Percentiles rank a stretch among this genome's conserved stretches.
Conservation (phyloP, 306 rosid species). For the Vigna trinervia region DNA sequence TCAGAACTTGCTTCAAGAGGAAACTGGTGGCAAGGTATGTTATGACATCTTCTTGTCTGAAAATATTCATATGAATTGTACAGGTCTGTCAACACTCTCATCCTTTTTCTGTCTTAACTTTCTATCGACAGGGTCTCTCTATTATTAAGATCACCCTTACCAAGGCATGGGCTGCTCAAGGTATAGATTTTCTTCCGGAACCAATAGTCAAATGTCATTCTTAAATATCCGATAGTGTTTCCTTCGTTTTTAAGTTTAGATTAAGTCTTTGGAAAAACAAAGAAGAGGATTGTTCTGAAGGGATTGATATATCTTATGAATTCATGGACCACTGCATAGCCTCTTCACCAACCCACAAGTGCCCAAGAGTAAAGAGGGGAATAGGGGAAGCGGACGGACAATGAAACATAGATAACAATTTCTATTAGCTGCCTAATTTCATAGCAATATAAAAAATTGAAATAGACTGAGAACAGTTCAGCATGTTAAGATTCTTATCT, state of each 20-base stretch:
- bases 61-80: constrained; percentile 26
- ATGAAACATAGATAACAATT: too few species aligned
- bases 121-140: constrained; percentile 68
- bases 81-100: constrained; percentile 18
- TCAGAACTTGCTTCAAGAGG: constrained; percentile 76
- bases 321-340: background rate
- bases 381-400: too few species aligned
- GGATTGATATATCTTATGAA: background rate
- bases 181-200: constrained; percentile 46
- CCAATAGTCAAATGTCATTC: background rate
- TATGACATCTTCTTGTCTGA: constrained; percentile 13
- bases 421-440: background rate
- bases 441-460: too few species aligned
- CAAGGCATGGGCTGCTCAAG: constrained; percentile 51
- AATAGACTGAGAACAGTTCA: background rate
- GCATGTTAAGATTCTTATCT: background rate
- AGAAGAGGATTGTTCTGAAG: background rate
- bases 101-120: constrained; percentile 34
- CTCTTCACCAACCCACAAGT: background rate
- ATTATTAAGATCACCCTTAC: constrained; percentile 61
- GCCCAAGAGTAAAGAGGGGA: too few species aligned
- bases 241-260: background rate
- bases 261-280: background rate
- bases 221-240: background rate
- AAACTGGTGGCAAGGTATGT: constrained; percentile 91